A percentile compares a stretch with the other conserved stretches of the same genome.
phyloP scores from a whole-genome alignment of 805 yeast species.

The Ogataea zsoltii region DNA sequence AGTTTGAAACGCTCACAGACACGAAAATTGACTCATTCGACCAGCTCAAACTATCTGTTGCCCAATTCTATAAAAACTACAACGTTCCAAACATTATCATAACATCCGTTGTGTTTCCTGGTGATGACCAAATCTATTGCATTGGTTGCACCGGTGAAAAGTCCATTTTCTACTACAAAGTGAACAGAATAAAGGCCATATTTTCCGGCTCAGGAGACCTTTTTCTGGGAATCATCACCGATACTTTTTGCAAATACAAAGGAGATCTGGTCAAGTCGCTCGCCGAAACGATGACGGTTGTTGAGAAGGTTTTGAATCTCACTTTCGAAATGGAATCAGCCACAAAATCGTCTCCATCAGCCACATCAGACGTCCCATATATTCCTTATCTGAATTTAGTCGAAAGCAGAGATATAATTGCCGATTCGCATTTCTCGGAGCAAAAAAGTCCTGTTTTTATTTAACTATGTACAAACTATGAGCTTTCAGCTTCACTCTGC shows the following conservation, averaged over 20 bases:
- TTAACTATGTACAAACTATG: too few species aligned
- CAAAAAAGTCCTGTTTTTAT: too few species aligned
- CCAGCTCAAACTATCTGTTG: slow-evolving; percentile 41
- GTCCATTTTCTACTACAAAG: slow-evolving; percentile 37
- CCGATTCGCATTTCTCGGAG: neutral
- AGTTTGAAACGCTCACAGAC: slow-evolving; percentile 61
- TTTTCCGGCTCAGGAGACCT: slow-evolving; percentile 80
- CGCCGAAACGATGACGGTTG: slow-evolving; percentile 40
- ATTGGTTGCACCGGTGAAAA: slow-evolving; percentile 40
- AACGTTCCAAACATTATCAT: slow-evolving; percentile 54
- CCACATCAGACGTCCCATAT: too few species aligned
- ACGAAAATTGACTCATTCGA: slow-evolving; percentile 39
- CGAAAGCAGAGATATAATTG: slow-evolving; percentile 37
- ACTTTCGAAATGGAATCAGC: slow-evolving; percentile 34
- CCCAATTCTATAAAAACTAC: slow-evolving; percentile 43
- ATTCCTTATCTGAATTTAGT: slow-evolving; percentile 47
- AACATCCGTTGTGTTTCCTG: slow-evolving; percentile 49
- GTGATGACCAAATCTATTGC: slow-evolving; percentile 33
- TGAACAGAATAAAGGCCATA: slow-evolving; percentile 53
- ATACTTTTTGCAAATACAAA: slow-evolving; percentile 41
- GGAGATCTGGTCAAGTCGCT: slow-evolving; percentile 36
- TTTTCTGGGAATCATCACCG: slow-evolving; percentile 61
- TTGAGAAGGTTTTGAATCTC: slow-evolving; percentile 42
- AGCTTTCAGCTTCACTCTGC: neutral
- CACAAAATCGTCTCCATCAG: too few species aligned